phyloP scores from a whole-genome alignment of 495 filamentous ascomycete species.

The Daldinia decipiens region DNA sequence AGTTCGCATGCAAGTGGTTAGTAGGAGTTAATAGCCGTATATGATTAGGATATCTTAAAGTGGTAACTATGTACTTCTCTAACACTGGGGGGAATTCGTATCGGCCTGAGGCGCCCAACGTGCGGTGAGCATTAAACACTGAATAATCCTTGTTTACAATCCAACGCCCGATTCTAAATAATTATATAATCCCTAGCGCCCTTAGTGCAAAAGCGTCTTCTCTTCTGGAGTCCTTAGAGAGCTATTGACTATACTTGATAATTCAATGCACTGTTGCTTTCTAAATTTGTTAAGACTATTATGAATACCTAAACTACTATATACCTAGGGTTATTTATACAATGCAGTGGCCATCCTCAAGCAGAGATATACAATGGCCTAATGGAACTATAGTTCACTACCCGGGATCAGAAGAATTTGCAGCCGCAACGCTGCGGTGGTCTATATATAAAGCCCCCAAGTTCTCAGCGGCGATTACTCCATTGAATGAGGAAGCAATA shows the following conservation, averaged over 20 bases:
- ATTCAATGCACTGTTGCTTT: too few species aligned
- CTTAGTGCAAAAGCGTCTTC: too few species aligned
- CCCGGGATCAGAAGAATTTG: constrained; percentile 17
- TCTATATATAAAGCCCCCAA: constrained; percentile 11
- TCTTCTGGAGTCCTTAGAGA: too few species aligned
- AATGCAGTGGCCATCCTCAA: background rate
- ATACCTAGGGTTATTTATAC: background rate
- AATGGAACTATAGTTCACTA: constrained; percentile 1
- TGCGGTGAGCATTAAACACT: background rate
- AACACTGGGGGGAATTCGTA: too few species aligned
- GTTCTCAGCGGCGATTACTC: constrained; percentile 14
- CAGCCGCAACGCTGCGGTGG: constrained; percentile 24
- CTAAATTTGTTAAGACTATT: too few species aligned
- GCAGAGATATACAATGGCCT: constrained; percentile 15
- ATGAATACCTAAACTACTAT: background rate
- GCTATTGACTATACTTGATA: too few species aligned
- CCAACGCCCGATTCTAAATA: too few species aligned
- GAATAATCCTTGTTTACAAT: background rate
- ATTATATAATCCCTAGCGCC: too few species aligned
- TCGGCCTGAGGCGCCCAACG: background rate
- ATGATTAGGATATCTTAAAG: background rate
- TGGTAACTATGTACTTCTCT: too few species aligned
- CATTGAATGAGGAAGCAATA: constrained; percentile 11
- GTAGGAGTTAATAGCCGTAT: background rate
- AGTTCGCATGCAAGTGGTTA: background rate